Base-by-base conservation (phyloP, 352 stramenopile species). In the Pythium monospermum region DNA sequence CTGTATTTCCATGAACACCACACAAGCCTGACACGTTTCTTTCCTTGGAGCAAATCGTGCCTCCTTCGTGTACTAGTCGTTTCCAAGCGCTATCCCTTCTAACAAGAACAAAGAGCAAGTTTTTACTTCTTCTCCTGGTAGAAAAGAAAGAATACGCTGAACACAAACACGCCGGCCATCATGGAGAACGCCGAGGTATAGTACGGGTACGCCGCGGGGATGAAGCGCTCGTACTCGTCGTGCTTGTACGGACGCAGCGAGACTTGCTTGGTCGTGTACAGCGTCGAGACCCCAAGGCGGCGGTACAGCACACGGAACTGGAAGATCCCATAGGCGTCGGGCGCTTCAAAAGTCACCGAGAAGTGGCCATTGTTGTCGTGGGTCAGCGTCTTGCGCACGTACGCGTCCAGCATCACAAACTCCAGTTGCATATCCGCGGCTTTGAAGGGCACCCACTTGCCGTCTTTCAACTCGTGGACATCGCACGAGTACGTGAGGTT, bases 151-250 rank as follows among this genome's bases (percentile, higher is more conserved):
- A 88, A 83, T 46, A 90, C 68, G 60, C 76, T 92, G 53, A 97
- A 96, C 35, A 96, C 55, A 52, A 96, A 91, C 49, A 97, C 89
- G 31, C 82, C 90, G 7, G 69, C 63, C 85, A 96, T 96, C 66
- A 96, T 90, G 25, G 85, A 92, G 56, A 97, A 94, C 25, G 85
- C 83, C 33, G 80, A 91, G 3, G 81, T 73, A 63, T 98, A 98
- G 76, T 98, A 98, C 35, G 90, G 91, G 63, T 87, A 97, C 23
- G 91, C 91, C 6, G 77, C 82, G 3, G 85, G 73, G 49, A 98
- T 96, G 71, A 97, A 98, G 49, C 91, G 80, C 66, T 97, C 88
- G 73, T 97, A 97, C 69, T 98, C 91, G 71, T 97, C 90, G 72
- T 98, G 91, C 71, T 96, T 97, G 79, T 89, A 98, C 37, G 90